Evolutionary conservation across 1,139 yeast species (phyloP), one percentile per base, ranked within the genome.

Genomic region (Geotrichum phurueaensis): DNA sequence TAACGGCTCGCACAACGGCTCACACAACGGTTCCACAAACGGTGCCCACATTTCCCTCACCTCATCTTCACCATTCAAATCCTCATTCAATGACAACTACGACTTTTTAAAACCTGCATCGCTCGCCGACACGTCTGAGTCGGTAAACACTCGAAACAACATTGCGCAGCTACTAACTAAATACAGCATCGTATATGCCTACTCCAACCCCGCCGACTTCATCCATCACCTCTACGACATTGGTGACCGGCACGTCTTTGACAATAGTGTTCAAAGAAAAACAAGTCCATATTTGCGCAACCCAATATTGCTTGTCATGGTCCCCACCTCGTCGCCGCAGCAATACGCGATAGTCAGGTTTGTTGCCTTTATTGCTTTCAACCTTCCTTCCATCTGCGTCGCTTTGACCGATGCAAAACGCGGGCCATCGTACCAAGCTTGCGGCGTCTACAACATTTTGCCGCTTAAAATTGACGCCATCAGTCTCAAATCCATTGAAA

Each of bases 281-380:
- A 27, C 57, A 10, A 53, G 20, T n/a, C 23, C 27, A 2, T 23
- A 9, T 50, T 29, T 50, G n/a, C 45, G 23, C 33, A 36, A 45
- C 31, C 57, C 57, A 29, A 31, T 53, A 18, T 27, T 54, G 18
- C 33, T 54, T 13, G 33, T 56, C n/a, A 56, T 51, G 59, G 57
- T 27, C 33, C 62, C 57, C 48, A 22, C 47, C 13, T 20, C 51
- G 15, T 33, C 59, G 15, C 52, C 25, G 20, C 59, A 29, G 10
- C 54, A 61, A 12, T 43, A 52, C n/a, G 56, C 63, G 15, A 52
- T 61, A 2, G 53, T 61, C 9, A 59, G 63, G 18, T 61, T 55
- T 47, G 33, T 55, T 20, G 54, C 60, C 7, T 61, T 56, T 36
- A 49, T 55, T 10, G 54, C 58, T 10, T 61, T 54, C 57, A 55